Conservation (phyloP, 176 grass and related monocot species). For the Melocanna baccifera region DNA sequence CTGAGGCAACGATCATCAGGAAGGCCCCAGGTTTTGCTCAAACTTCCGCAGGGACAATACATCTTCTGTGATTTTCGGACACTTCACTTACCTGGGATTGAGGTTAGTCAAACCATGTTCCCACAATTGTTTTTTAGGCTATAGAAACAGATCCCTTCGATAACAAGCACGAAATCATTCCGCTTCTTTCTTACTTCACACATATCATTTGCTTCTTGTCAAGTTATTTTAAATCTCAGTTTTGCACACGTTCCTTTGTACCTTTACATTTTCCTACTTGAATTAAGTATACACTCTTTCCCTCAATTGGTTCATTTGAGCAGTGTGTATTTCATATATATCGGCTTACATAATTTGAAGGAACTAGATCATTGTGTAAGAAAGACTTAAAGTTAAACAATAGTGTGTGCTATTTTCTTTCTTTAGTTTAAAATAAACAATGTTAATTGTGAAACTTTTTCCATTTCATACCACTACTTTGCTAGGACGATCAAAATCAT, state of each 20-base stretch:
- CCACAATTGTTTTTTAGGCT: neutral
- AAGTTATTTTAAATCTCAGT: neutral
- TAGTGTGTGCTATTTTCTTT: neutral
- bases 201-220: neutral
- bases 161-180: neutral
- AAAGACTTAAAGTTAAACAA: neutral
- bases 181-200: neutral
- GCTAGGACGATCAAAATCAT: neutral
- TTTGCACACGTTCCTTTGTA: neutral
- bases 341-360: neutral
- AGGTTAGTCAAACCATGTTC: slow-evolving; percentile 48
- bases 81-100: slow-evolving; percentile 72
- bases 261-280: neutral
- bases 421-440: neutral
- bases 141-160: neutral
- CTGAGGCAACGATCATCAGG: slow-evolving; percentile 54
- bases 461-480: slow-evolving; percentile 15
- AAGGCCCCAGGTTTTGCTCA: slow-evolving; percentile 51
- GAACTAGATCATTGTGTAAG: neutral
- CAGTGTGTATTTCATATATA: neutral
- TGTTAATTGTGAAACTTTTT: neutral
- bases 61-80: slow-evolving; percentile 87
- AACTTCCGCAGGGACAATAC: slow-evolving; percentile 81
- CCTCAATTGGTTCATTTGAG: neutral
- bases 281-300: slow-evolving; percentile 6